A percentile compares a stretch with the other conserved stretches of the same genome.
These are phyloP conservation scores for Candida nitratophila DNA, from an alignment of 805 yeast species.

Conservation along the genomic window DNA sequence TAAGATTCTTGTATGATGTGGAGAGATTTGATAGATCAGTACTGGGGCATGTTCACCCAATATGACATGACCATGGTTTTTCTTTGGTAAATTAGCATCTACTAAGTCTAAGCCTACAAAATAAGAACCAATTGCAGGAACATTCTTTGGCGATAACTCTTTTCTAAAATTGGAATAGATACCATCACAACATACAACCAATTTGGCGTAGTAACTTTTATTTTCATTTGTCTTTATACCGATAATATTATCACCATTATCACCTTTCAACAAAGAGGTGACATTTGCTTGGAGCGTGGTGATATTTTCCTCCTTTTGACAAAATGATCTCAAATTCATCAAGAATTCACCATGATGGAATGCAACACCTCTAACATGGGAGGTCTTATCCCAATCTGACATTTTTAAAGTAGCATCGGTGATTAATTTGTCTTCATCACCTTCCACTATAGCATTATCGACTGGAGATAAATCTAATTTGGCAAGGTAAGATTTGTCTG, in stretches of 20 bases:
- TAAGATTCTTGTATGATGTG: conserved; percentile 76
- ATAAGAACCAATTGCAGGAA: conserved; percentile 70
- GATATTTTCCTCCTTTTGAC: conserved; percentile 62
- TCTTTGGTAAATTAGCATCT: conserved; percentile 69
- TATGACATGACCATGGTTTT: conserved; percentile 83
- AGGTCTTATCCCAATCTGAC: conserved; percentile 51
- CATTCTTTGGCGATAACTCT: conserved; percentile 50
- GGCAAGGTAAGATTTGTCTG: conserved; percentile 47
- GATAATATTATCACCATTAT: conserved; percentile 42
- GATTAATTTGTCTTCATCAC: conserved; percentile 46
- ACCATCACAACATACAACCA: conserved; percentile 86
- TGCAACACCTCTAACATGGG: conserved; percentile 65
- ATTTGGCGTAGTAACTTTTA: conserved; percentile 44
- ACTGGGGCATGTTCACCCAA: conserved; percentile 85
- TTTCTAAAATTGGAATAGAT: conserved; percentile 89
- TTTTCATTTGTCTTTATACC: conserved; percentile 63
- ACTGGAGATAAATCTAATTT: conserved; percentile 38
- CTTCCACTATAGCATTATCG: conserved; percentile 47
- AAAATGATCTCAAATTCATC: conserved; percentile 66
- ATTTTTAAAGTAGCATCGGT: conserved; percentile 39
- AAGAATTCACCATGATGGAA: conserved; percentile 92
- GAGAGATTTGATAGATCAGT: conserved; percentile 79
- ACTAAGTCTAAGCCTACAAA: conserved; percentile 78
- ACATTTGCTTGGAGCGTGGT: conserved; percentile 80
- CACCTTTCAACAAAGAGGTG: conserved; percentile 51